A percentile compares a stretch with the other conserved stretches of the same genome.
Evolutionary conservation across 2,329 filamentous ascomycete genomes (phyloP).

Genomic region (Laburnicola sp.): DNA sequence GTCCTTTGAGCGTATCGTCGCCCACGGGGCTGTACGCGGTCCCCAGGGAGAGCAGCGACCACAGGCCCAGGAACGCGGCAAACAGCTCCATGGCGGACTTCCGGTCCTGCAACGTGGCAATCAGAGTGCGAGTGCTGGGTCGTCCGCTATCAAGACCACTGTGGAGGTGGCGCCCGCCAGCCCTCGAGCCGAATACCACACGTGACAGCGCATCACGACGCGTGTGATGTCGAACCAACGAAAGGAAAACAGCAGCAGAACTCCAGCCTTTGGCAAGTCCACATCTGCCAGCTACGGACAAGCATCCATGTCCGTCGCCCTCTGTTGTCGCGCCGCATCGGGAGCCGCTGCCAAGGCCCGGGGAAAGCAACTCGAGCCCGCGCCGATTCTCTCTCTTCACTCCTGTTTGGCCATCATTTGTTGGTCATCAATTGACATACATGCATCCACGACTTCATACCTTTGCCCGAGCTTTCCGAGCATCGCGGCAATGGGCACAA

Average conservation of each 20-base stretch:
- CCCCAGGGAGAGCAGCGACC: constrained; percentile 30
- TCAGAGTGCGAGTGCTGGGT: background rate
- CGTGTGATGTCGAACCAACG: background rate
- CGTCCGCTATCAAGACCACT: background rate
- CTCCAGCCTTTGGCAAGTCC: background rate
- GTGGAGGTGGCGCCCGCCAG: too few species aligned
- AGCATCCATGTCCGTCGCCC: too few species aligned
- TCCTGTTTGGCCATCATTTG: constrained; percentile 5
- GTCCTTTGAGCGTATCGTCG: constrained; percentile 70
- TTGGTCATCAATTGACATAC: constrained; percentile 25
- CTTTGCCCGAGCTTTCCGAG: constrained; percentile 24
- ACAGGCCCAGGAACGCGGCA: constrained; percentile 27
- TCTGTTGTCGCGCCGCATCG: background rate
- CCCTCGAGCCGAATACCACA: background rate
- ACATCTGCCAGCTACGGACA: background rate
- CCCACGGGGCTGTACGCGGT: constrained; percentile 65
- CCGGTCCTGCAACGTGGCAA: background rate
- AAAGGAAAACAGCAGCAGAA: too few species aligned
- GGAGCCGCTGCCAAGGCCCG: constrained; percentile 20
- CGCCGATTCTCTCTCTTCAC: constrained; percentile 11
- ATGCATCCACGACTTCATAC: constrained; percentile 34
- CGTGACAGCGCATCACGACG: background rate
- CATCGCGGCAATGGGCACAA: constrained; percentile 17
- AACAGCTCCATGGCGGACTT: constrained; percentile 23
- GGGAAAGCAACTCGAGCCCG: constrained; percentile 26